Percentiles rank a stretch among this genome's conserved stretches.
Evolutionary conservation across 2,329 filamentous ascomycete genomes (phyloP).

Genomic region (Setomelanomma holmii): DNA sequence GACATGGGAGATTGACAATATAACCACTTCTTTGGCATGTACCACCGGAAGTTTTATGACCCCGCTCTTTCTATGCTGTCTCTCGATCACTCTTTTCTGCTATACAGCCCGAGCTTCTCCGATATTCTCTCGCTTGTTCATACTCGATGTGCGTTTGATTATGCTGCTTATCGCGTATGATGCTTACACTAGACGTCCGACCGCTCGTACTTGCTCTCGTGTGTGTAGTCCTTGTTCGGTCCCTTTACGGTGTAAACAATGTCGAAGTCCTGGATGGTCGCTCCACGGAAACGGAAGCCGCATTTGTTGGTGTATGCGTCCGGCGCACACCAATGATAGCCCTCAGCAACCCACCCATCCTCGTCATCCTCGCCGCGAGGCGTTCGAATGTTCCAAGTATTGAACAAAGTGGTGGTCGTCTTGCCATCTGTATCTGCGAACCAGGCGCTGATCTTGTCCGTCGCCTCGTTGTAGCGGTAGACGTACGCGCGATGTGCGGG

Average conservation of each 20-base stretch:
- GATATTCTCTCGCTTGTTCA: not conserved
- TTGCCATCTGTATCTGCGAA: constrained; percentile 76
- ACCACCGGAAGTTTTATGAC: not conserved
- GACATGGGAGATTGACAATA: no score
- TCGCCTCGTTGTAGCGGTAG: constrained; percentile 70
- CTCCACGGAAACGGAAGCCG: constrained; percentile 62
- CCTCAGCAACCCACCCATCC: constrained; percentile 66
- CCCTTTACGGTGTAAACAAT: constrained; percentile 72
- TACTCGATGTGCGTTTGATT: not conserved
- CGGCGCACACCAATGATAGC: constrained; percentile 73
- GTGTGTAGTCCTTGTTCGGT: constrained; percentile 75
- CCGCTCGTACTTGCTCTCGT: constrained; percentile 48
- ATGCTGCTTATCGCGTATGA: no score
- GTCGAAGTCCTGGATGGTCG: constrained; percentile 33
- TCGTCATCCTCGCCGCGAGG: constrained; percentile 45
- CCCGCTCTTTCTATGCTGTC: not conserved
- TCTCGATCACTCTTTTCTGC: not conserved
- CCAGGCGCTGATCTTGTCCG: constrained; percentile 73
- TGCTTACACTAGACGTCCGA: no score
- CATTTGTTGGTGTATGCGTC: constrained; percentile 76
- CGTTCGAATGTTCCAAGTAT: constrained; percentile 69
- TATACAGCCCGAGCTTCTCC: not conserved
- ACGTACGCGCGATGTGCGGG: constrained; percentile 71
- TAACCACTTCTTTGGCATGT: not conserved
- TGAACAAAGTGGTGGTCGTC: constrained; percentile 76